Base-by-base conservation (phyloP, 2,329 filamentous ascomycete species). In the Penicillium brevicompactum region DNA sequence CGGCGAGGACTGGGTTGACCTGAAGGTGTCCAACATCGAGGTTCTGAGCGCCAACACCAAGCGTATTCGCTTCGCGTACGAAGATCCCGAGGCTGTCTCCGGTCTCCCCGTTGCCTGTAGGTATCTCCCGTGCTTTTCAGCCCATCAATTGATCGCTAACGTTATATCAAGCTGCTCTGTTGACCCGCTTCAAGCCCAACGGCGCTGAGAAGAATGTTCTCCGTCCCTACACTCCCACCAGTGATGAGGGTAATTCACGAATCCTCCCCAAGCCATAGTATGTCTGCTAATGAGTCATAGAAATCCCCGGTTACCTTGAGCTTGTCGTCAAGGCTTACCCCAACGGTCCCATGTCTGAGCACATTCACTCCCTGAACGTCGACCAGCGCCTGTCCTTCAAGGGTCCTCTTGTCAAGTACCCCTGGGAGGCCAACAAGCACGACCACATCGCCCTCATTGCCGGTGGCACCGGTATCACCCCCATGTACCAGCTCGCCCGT, bases 381-480 rank as follows among this genome's bases (percentile, higher is more conserved):
- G 91, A 92, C 60, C 88, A 97, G 76, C 82, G 83, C 14, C 86
- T 99, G 52, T 88, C 93, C 59, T 87, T 99, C 81, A 97, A 99
- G 84, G 94, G 94, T 16, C 94, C 94, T 2, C 86, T 99, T 38
- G 90, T 91, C 68, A 99, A 99, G 79, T 97, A 97, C 77, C 77
- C 85, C 31, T 97, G 92, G 92, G 72, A 85, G 50, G 71, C 87
- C 65, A 97, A 97, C 84, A 97, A 96, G 85, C 92, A 97, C 80
- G 80, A 90, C 58, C 92, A 97, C 81, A 72, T 80, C 63, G 73
- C 70, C 49, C 63, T 80, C 66, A 76, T 99, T 60, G 91, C 93
- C n/a, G 94, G 94, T 67, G 94, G 94, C 62, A 97, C 94, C 7
- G 94, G 94, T 58, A 96, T 99, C 75, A 94, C 94, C 10, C 94